Conservation (phyloP, 2,329 filamentous ascomycete species). For the Alternaria brassicicola region DNA sequence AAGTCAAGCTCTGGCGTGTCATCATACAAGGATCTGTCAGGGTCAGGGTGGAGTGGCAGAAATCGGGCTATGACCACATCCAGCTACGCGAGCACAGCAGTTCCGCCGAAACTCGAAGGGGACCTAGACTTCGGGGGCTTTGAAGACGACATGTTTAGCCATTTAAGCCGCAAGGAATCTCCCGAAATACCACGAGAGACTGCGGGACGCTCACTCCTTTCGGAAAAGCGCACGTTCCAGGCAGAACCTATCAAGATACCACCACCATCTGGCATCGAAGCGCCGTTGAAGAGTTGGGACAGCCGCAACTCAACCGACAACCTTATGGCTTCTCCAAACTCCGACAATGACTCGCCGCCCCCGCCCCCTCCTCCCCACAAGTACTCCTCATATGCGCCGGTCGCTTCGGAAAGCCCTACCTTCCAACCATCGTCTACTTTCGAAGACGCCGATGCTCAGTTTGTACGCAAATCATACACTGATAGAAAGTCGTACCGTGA, state of each 20-base stretch:
- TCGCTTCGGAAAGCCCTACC: constrained; percentile 43
- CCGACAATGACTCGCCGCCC: constrained; percentile 43
- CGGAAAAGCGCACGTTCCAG: constrained; percentile 45
- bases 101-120: constrained; percentile 58
- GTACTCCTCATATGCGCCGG: constrained; percentile 41
- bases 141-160: constrained; percentile 60
- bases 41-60: constrained; percentile 20
- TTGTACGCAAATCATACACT: constrained; percentile 38
- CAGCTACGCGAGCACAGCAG: constrained; percentile 56
- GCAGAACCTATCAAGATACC: constrained; percentile 54
- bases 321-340: constrained; percentile 52
- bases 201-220: constrained; percentile 43
- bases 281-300: constrained; percentile 59
- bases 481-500: constrained; percentile 28
- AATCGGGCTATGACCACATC: constrained; percentile 56
- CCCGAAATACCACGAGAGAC: constrained; percentile 33
- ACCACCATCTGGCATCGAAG: constrained; percentile 52
- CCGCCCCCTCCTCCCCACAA: constrained; percentile 45
- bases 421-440: constrained; percentile 33
- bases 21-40: constrained; percentile 25
- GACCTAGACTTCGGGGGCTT: constrained; percentile 44
- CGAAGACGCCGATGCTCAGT: constrained; percentile 35
- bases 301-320: constrained; percentile 59
- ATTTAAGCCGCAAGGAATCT: constrained; percentile 39
- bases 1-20: constrained; percentile 29